These are phyloP conservation scores for Sorghum bicolor DNA, from an alignment of 176 grass and related monocot genomes.

Conservation along the genomic window DNA sequence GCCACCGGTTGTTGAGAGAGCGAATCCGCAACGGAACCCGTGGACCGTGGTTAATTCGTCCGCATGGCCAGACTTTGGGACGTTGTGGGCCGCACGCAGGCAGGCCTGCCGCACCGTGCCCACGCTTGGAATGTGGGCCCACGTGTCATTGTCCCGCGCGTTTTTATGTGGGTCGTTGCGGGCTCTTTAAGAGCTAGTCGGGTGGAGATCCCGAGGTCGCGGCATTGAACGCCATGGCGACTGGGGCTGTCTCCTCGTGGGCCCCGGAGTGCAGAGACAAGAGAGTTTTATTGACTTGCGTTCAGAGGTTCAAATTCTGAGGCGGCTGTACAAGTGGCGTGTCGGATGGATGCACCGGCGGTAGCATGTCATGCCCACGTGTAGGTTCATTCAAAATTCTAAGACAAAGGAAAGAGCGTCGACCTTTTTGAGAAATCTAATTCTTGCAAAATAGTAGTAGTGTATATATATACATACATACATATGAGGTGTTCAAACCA, in stretches of 20 bases:
- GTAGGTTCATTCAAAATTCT: too few species aligned
- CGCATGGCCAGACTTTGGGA: neutral
- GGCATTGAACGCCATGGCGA: neutral
- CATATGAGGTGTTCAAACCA: neutral
- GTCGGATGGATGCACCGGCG: too few species aligned
- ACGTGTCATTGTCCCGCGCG: neutral
- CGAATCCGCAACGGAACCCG: neutral
- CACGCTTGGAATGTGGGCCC: neutral
- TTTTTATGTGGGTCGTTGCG: neutral
- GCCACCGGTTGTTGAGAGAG: neutral
- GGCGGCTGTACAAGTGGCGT: too few species aligned
- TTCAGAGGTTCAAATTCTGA: too few species aligned
- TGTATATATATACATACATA: too few species aligned
- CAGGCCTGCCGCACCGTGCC: neutral
- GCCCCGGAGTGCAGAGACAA: neutral
- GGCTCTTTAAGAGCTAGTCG: neutral
- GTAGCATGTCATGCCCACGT: too few species aligned
- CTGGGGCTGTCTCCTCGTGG: neutral
- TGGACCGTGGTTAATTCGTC: neutral
- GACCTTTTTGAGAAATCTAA: too few species aligned
- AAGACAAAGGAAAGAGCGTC: too few species aligned
- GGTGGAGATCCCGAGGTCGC: constrained; percentile 17
- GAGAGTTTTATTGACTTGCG: neutral
- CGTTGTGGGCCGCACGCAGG: neutral
- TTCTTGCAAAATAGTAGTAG: too few species aligned